phyloP scores from a whole-genome alignment of 2,329 filamentous ascomycete species.

The Cercospora zeae-maydis region DNA sequence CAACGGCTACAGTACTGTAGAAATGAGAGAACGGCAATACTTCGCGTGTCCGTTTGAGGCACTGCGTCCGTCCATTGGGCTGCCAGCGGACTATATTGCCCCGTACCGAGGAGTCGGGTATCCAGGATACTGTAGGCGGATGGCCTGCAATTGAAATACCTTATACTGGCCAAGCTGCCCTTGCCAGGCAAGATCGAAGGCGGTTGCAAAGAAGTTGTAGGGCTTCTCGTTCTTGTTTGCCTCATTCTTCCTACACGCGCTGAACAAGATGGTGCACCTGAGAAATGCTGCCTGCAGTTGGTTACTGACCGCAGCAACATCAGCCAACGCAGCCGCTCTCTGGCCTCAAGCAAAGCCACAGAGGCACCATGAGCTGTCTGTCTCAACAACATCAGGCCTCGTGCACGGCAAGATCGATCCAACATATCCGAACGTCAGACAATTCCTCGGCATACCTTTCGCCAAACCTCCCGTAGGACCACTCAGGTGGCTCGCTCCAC shows the following conservation, averaged over 20 bases:
- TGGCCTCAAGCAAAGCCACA: background rate
- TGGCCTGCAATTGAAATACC: background rate
- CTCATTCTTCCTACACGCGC: background rate
- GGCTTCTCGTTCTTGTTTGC: background rate
- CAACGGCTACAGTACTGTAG: no score
- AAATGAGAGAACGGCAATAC: background rate
- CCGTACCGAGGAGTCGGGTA: background rate
- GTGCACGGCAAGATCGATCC: slow-evolving; percentile 13
- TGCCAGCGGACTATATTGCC: background rate
- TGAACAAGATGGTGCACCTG: background rate
- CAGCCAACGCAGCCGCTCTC: background rate
- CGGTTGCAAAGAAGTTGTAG: background rate
- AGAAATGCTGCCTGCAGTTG: background rate
- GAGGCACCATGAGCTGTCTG: background rate
- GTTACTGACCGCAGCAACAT: background rate
- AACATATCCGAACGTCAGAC: slow-evolving; percentile 16
- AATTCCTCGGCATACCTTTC: slow-evolving; percentile 39
- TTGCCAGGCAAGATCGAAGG: background rate
- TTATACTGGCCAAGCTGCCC: background rate
- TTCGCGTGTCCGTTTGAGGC: background rate
- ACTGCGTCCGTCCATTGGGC: background rate
- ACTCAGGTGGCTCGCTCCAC: slow-evolving; percentile 30
- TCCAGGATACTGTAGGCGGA: no score
- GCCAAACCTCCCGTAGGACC: slow-evolving; percentile 36
- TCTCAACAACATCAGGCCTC: slow-evolving; percentile 10